A percentile compares a stretch with the other conserved stretches of the same genome.
Evolutionary conservation across 306 rosid genomes (phyloP).

Genomic region (Cicer yamashitae): DNA sequence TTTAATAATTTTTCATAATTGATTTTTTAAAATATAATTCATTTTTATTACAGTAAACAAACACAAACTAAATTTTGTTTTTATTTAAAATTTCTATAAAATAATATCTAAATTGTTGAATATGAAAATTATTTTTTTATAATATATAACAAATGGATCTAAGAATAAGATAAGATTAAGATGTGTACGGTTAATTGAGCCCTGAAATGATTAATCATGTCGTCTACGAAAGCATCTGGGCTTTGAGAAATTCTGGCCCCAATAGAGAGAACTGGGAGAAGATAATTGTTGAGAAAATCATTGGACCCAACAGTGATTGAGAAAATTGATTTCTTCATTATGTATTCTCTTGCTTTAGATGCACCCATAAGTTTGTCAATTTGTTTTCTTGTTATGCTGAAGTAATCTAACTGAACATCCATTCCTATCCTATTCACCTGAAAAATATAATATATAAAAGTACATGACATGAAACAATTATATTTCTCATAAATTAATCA

Average conservation of each 20-base stretch:
- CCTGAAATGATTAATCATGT: slow-evolving; percentile 74
- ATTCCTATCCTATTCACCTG: slow-evolving; percentile 91
- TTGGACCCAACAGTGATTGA: slow-evolving; percentile 83
- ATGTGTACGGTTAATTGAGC: slow-evolving; percentile 69
- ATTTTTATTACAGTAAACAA: too few relatives aligned
- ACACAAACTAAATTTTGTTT: too few relatives aligned
- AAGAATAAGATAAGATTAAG: background rate
- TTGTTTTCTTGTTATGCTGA: slow-evolving; percentile 76
- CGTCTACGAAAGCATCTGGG: slow-evolving; percentile 78
- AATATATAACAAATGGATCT: too few relatives aligned
- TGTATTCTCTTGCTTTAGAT: slow-evolving; percentile 65
- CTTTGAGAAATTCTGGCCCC: slow-evolving; percentile 83
- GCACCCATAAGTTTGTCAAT: slow-evolving; percentile 68
- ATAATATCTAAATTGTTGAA: too few relatives aligned
- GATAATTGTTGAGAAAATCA: slow-evolving; percentile 89
- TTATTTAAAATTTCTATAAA: too few relatives aligned
- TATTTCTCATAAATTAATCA: background rate
- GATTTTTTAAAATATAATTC: too few relatives aligned
- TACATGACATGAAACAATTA: background rate
- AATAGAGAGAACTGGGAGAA: slow-evolving; percentile 82
- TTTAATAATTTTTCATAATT: too few relatives aligned
- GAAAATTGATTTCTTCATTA: slow-evolving; percentile 71
- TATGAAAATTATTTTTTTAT: too few relatives aligned
- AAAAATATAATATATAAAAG: background rate
- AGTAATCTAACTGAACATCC: slow-evolving; percentile 90